These are phyloP conservation scores for Neoarthrinium moseri DNA, from an alignment of 2,329 filamentous ascomycete species.

Conservation along the genomic window DNA sequence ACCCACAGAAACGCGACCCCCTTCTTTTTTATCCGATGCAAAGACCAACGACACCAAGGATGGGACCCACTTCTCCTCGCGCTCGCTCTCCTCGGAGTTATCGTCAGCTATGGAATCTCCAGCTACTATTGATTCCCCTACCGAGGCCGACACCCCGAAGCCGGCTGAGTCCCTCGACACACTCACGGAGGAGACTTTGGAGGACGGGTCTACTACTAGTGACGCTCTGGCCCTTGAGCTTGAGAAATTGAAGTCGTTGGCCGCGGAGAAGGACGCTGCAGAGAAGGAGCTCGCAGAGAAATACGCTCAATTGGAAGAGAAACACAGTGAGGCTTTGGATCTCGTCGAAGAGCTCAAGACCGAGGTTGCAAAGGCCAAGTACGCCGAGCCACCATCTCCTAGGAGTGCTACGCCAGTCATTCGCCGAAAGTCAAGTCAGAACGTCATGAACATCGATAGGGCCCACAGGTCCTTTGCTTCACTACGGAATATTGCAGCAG, in stretches of 20 bases:
- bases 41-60: conserved; percentile 71
- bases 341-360: conserved; percentile 90
- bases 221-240: conserved; percentile 62
- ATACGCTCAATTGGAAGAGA: conserved; percentile 78
- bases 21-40: conserved; percentile 81
- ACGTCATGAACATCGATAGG: conserved; percentile 81
- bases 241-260: conserved; percentile 66
- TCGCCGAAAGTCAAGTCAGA: conserved; percentile 90
- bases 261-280: conserved; percentile 73
- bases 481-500: conserved; percentile 81
- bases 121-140: conserved; percentile 54
- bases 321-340: conserved; percentile 79
- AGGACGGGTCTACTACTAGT: conserved; percentile 31
- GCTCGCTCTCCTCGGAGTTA: conserved; percentile 90
- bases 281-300: conserved; percentile 72
- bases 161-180: conserved; percentile 27
- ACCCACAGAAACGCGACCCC: conserved; percentile 56
- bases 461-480: conserved; percentile 89
- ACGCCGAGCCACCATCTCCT: conserved; percentile 57
- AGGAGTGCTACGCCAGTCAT: conserved; percentile 74
- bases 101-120: conserved; percentile 82
- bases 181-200: conserved; percentile 31
- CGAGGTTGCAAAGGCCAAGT: conserved; percentile 77
- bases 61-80: conserved; percentile 71
- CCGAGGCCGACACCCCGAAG: conserved; percentile 47